A percentile compares a stretch with the other conserved stretches of the same genome.
phyloP scores from a whole-genome alignment of 2,329 filamentous ascomycete species.

The Xylaria sp. region DNA sequence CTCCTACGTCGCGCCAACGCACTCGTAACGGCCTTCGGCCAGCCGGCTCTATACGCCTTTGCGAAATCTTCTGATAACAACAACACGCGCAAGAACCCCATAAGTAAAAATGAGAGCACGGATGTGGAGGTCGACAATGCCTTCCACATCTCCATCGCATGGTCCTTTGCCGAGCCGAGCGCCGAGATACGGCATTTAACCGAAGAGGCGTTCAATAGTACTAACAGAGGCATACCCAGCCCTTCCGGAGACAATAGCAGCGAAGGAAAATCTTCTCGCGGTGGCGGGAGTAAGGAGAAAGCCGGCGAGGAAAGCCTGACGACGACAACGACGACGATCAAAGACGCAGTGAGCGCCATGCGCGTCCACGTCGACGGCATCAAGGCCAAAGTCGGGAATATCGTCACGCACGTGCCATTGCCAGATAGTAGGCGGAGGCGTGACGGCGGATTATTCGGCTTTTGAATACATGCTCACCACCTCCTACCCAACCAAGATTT shows the following conservation, averaged over 20 bases:
- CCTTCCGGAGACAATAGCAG: not conserved
- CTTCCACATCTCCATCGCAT: conserved; percentile 92
- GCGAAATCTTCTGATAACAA: not conserved
- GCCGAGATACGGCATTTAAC: conserved; percentile 56
- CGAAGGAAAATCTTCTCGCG: not conserved
- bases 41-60: conserved; percentile 75
- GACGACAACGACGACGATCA: conserved; percentile 1
- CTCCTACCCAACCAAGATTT: not conserved
- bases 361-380: conserved; percentile 67
- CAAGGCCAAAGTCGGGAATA: conserved; percentile 81
- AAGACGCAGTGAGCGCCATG: conserved; percentile 48
- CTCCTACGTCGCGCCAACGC: conserved; percentile 76
- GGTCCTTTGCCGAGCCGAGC: conserved; percentile 72
- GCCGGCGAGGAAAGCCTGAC: not conserved
- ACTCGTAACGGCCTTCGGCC: conserved; percentile 66
- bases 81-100: not conserved
- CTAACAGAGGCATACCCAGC: not conserved
- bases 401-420: conserved; percentile 64
- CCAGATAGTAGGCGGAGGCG: conserved; percentile 32
- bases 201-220: conserved; percentile 42
- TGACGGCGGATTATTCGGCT: conserved; percentile 35
- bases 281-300: not conserved
- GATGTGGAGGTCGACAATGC: conserved; percentile 52
- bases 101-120: not conserved
- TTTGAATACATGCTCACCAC: not conserved